phyloP scores from a whole-genome alignment of 495 filamentous ascomycete species.

The Penicillium macrosclerotiorum region DNA sequence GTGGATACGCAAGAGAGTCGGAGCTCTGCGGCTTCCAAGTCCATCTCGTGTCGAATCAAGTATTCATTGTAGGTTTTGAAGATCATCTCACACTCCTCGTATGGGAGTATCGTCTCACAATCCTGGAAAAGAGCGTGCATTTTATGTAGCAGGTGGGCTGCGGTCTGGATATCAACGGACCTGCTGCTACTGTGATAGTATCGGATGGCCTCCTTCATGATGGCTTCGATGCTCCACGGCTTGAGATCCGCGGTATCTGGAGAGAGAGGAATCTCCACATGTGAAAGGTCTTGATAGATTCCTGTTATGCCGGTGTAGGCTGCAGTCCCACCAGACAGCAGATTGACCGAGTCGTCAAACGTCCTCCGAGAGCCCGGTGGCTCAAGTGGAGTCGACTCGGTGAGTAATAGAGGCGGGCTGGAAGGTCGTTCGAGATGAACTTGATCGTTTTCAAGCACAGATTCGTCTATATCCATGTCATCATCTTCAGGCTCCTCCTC shows the following conservation, averaged over 20 bases:
- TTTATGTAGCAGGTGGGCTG: slow-evolving; percentile 47
- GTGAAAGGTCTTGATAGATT: slow-evolving; percentile 22
- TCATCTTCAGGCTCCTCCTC: slow-evolving; percentile 21
- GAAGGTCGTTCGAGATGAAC: slow-evolving; percentile 43
- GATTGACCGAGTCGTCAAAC: background rate
- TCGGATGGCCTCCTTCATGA: slow-evolving; percentile 43
- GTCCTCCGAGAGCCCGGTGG: slow-evolving; percentile 4
- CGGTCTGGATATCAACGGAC: slow-evolving; percentile 45
- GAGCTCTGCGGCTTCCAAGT: slow-evolving; percentile 65
- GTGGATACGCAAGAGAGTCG: slow-evolving; percentile 62
- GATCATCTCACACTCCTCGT: slow-evolving; percentile 47
- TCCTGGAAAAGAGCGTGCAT: slow-evolving; percentile 41
- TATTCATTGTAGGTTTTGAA: slow-evolving; percentile 64
- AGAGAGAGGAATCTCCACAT: slow-evolving; percentile 29
- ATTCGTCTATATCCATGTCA: slow-evolving; percentile 24
- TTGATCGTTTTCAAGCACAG: slow-evolving; percentile 15
- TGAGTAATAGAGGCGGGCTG: slow-evolving; percentile 37
- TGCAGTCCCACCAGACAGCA: background rate
- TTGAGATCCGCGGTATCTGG: slow-evolving; percentile 33
- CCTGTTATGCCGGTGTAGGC: slow-evolving; percentile 14
- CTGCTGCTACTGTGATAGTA: slow-evolving; percentile 42
- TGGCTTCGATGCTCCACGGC: slow-evolving; percentile 49
- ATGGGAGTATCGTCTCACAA: slow-evolving; percentile 43
- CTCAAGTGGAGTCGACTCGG: slow-evolving; percentile 36
- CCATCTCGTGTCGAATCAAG: slow-evolving; percentile 61